Percentiles rank a stretch among this genome's conserved stretches.
Evolutionary conservation across 1,139 yeast genomes (phyloP).

Genomic region (Groenewaldozyma sp.): DNA sequence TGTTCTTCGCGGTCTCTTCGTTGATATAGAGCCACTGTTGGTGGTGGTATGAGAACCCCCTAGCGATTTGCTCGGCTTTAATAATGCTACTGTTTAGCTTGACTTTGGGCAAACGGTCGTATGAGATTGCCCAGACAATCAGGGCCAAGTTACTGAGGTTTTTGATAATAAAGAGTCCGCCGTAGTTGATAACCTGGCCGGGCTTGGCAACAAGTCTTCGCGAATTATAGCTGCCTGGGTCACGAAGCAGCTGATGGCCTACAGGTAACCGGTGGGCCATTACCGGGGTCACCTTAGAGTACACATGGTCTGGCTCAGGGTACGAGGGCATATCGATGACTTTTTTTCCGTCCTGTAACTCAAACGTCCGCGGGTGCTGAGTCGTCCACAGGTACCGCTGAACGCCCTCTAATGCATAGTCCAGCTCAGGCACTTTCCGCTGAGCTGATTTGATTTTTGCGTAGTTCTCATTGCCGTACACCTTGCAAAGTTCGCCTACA

Average conservation of each 20-base stretch:
- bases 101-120: slow-evolving; percentile 10
- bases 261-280: slow-evolving; percentile 14
- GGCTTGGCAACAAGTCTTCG: slow-evolving; percentile 16
- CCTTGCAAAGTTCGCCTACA: slow-evolving; percentile 12
- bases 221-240: slow-evolving; percentile 16
- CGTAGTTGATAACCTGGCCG: slow-evolving; percentile 20
- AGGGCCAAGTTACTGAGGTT: slow-evolving; percentile 7
- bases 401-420: neutral
- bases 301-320: slow-evolving; percentile 14
- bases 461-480: slow-evolving; percentile 6
- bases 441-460: neutral
- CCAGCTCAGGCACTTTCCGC: slow-evolving; percentile 10
- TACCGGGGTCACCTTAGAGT: slow-evolving; percentile 12
- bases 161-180: slow-evolving; percentile 22
- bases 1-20: slow-evolving; percentile 20
- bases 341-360: slow-evolving; percentile 12
- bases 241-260: slow-evolving; percentile 16
- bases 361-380: slow-evolving; percentile 15
- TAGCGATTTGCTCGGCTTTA: slow-evolving; percentile 20
- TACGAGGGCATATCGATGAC: slow-evolving; percentile 20
- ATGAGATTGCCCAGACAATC: slow-evolving; percentile 16
- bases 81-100: slow-evolving; percentile 11
- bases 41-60: neutral
- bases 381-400: slow-evolving; percentile 14
- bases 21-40: slow-evolving; percentile 7